phyloP scores from a whole-genome alignment of 352 stramenopile genomes.

The Thalassiosira exigua region DNA sequence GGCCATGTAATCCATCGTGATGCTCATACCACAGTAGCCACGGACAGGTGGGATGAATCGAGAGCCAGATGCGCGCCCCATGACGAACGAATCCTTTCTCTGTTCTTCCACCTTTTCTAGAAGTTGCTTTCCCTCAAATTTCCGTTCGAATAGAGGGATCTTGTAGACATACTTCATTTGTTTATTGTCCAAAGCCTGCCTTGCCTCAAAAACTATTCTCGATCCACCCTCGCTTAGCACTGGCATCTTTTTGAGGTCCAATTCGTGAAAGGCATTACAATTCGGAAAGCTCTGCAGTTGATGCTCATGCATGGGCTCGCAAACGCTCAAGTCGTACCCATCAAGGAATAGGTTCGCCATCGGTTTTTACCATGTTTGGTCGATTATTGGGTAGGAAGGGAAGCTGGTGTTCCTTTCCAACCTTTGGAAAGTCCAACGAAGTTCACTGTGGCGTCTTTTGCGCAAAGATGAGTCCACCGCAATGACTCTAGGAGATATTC shows the following conservation, averaged over 20 bases:
- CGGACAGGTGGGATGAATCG: constrained; percentile 53
- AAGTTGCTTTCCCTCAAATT: constrained; percentile 17
- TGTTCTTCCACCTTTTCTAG: constrained; percentile 50
- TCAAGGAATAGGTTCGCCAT: constrained; percentile 40
- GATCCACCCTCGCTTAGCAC: constrained; percentile 54
- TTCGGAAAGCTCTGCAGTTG: constrained; percentile 44
- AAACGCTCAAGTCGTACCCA: constrained; percentile 22
- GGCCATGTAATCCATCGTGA: constrained; percentile 64
- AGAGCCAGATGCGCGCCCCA: constrained; percentile 41
- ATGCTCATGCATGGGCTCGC: constrained; percentile 49
- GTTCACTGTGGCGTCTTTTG: background rate
- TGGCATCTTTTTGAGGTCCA: constrained; percentile 31
- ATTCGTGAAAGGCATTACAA: constrained; percentile 62
- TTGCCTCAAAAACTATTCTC: constrained; percentile 50
- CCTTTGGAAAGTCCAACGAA: background rate
- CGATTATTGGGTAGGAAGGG: constrained; percentile 13
- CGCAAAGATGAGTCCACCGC: background rate
- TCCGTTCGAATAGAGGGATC: constrained; percentile 34
- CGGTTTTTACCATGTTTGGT: constrained; percentile 4
- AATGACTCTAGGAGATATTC: background rate
- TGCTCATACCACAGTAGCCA: constrained; percentile 49
- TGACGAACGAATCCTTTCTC: constrained; percentile 48
- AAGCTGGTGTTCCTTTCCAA: background rate
- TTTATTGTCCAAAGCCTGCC: constrained; percentile 14
- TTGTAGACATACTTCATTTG: constrained; percentile 59